A percentile compares a stretch with the other conserved stretches of the same genome.
Evolutionary conservation across 2,329 filamentous ascomycete species (phyloP).

Genomic region (Clonostachys byssicola): DNA sequence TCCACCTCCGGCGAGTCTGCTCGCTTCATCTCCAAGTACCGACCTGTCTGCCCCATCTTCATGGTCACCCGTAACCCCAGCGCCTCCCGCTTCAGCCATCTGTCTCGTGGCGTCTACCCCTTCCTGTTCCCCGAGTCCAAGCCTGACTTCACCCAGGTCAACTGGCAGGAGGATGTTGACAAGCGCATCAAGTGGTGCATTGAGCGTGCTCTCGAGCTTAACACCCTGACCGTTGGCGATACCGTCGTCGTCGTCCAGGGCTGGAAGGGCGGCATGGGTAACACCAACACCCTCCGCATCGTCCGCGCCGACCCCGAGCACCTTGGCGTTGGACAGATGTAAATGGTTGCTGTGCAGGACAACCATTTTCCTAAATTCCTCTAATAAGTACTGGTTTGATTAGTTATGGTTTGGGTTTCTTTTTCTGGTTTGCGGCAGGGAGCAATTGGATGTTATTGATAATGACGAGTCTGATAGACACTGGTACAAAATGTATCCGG

Average conservation of each 20-base stretch:
- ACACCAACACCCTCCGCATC: constrained; percentile 77
- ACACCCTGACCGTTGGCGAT: constrained; percentile 68
- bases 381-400: too few relatives aligned
- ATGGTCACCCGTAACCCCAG: constrained; percentile 90
- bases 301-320: constrained; percentile 57
- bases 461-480: constrained; percentile 1
- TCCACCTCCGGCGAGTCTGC: constrained; percentile 95
- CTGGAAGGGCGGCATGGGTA: constrained; percentile 88
- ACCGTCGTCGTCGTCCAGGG: constrained; percentile 81
- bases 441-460: neutral
- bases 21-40: constrained; percentile 95
- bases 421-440: neutral
- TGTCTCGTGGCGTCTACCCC: constrained; percentile 97
- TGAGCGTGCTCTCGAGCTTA: constrained; percentile 77
- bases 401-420: too few relatives aligned
- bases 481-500: neutral
- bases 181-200: constrained; percentile 97
- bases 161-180: constrained; percentile 99
- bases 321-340: constrained; percentile 43
- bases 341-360: too few relatives aligned
- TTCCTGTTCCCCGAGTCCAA: constrained; percentile 92
- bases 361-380: too few relatives aligned
- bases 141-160: constrained; percentile 87
- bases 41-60: constrained; percentile 97
- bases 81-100: constrained; percentile 84